Evolutionary conservation across 106 monocot genomes (phyloP).

Genomic region (Acorus gramineus): DNA sequence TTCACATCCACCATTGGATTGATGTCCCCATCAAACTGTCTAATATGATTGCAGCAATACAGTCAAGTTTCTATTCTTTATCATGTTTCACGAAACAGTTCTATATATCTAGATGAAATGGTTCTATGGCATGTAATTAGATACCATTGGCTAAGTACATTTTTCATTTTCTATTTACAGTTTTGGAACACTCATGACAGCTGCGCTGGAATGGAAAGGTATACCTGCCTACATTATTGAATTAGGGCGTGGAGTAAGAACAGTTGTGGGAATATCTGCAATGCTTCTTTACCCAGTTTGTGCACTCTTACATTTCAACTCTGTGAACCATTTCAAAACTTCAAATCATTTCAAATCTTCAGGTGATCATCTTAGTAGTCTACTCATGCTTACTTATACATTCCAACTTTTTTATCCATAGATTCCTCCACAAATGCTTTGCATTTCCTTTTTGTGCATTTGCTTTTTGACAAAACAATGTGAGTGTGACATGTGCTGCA

Average conservation of each 20-base stretch:
- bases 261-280: conserved; percentile 67
- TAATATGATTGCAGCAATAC: too few relatives aligned
- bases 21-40: too few relatives aligned
- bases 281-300: conserved; percentile 56
- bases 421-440: too few relatives aligned
- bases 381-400: background rate
- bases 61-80: too few relatives aligned
- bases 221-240: conserved; percentile 84
- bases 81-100: too few relatives aligned
- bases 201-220: conserved; percentile 85
- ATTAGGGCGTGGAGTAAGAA: conserved; percentile 66
- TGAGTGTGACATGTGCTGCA: too few relatives aligned
- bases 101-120: too few relatives aligned
- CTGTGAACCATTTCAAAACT: conserved; percentile 62
- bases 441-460: too few relatives aligned
- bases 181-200: conserved; percentile 92
- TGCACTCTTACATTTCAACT: conserved; percentile 65
- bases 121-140: too few relatives aligned
- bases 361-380: conserved; percentile 17
- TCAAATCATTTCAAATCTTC: conserved; percentile 58
- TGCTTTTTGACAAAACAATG: too few relatives aligned
- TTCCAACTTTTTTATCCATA: too few relatives aligned
- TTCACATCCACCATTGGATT: too few relatives aligned
- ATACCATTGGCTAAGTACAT: background rate
- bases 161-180: conserved; percentile 21